These are phyloP conservation scores for Aspergillus ellipticus DNA, from an alignment of 495 filamentous ascomycete genomes.

Conservation along the genomic window DNA sequence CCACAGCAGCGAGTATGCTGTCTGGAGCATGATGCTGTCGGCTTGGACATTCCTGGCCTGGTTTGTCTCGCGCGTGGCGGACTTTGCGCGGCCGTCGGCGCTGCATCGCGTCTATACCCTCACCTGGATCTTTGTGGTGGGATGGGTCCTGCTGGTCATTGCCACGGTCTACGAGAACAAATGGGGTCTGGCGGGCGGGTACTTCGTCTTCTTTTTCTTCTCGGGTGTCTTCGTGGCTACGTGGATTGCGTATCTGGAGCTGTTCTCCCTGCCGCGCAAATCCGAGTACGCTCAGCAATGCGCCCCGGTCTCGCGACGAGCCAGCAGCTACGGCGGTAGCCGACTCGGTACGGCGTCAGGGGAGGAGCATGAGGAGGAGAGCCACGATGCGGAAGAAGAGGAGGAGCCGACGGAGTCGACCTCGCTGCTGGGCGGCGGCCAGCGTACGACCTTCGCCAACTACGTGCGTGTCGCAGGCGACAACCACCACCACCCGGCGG, in stretches of 20 bases:
- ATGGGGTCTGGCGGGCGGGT: conserved; percentile 68
- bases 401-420: conserved; percentile 72
- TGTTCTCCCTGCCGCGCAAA: conserved; percentile 74
- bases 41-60: conserved; percentile 78
- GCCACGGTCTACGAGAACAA: conserved; percentile 72
- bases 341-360: conserved; percentile 31
- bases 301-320: conserved; percentile 29
- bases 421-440: conserved; percentile 62
- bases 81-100: conserved; percentile 80
- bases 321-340: conserved; percentile 44
- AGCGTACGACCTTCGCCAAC: conserved; percentile 71
- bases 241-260: conserved; percentile 69
- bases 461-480: conserved; percentile 47
- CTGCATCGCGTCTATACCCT: conserved; percentile 76
- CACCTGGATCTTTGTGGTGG: conserved; percentile 75
- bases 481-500: conserved; percentile 26
- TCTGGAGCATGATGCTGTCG: conserved; percentile 82
- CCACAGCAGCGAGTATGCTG: conserved; percentile 79
- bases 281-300: conserved; percentile 51
- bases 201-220: conserved; percentile 80
- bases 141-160: conserved; percentile 68
- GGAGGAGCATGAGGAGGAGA: conserved; percentile 34
- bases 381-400: conserved; percentile 47
- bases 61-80: conserved; percentile 78
- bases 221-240: conserved; percentile 69